Evolutionary conservation across 2,329 filamentous ascomycete species (phyloP).

Genomic region (Fusarium sp.): DNA sequence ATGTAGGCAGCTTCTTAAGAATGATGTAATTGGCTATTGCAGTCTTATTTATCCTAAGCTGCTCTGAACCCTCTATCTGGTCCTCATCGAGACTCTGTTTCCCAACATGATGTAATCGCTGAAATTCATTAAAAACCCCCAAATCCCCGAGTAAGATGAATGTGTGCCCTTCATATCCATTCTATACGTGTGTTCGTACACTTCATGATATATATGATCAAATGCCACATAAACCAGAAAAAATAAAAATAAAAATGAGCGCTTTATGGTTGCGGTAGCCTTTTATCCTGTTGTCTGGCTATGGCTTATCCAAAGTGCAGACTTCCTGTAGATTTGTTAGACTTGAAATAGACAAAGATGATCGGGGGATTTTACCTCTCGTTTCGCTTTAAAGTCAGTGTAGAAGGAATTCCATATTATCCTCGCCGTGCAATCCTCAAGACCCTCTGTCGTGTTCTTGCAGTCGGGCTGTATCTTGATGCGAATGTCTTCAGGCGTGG

Average conservation of each 20-base stretch:
- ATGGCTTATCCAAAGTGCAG: neutral
- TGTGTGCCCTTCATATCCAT: neutral
- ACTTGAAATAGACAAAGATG: neutral
- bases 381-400: conserved; percentile 56
- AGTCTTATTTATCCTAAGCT: neutral
- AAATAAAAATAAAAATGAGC: neutral
- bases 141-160: neutral
- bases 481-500: conserved; percentile 7
- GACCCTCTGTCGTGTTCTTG: conserved; percentile 63
- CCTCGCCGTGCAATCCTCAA: conserved; percentile 54
- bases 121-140: neutral
- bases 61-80: neutral
- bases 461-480: conserved; percentile 37
- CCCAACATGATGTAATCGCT: neutral
- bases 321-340: neutral
- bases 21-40: neutral
- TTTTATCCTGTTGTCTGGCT: neutral
- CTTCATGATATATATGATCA: neutral
- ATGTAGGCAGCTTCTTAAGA: too few species aligned
- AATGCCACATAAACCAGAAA: neutral
- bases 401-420: conserved; percentile 55
- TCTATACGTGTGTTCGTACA: neutral
- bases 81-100: neutral
- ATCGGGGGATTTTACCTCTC: conserved; percentile 12
- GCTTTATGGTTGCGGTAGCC: neutral